Percentiles rank a stretch among this genome's conserved stretches.
These are phyloP conservation scores for Nigrograna mackinnonii DNA, from an alignment of 2,329 filamentous ascomycete genomes.

Conservation along the genomic window DNA sequence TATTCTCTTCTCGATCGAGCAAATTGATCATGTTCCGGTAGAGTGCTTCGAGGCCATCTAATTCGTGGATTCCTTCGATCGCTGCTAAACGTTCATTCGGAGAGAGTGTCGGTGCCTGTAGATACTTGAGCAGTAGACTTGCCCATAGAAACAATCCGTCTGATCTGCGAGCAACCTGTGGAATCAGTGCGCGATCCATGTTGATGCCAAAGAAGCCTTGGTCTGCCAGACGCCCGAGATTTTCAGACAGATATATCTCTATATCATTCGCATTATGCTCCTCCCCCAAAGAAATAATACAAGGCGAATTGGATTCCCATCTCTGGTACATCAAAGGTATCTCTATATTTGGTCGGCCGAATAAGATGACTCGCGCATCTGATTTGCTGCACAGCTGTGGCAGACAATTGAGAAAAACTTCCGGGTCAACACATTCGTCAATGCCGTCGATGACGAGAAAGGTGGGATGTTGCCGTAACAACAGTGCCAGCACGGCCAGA, in stretches of 20 bases:
- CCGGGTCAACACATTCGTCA: constrained; percentile 26
- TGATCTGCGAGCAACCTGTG: constrained; percentile 16
- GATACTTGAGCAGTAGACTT: constrained; percentile 21
- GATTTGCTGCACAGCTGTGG: constrained; percentile 25
- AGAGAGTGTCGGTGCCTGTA: constrained; percentile 25
- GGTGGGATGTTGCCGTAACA: constrained; percentile 33
- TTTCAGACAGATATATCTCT: constrained; percentile 16
- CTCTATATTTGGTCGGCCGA: constrained; percentile 26
- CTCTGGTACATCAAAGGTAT: constrained; percentile 31
- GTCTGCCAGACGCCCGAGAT: constrained; percentile 26
- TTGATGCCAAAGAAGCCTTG: constrained; percentile 33
- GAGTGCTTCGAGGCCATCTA: constrained; percentile 24
- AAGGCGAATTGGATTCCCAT: constrained; percentile 29
- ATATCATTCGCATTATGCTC: constrained; percentile 22
- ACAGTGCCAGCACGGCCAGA: constrained; percentile 22
- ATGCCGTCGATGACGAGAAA: constrained; percentile 34
- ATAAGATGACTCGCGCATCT: constrained; percentile 25
- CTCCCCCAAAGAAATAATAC: constrained; percentile 20
- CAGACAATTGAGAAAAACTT: constrained; percentile 20
- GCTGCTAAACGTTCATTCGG: constrained; percentile 24
- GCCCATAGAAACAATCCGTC: constrained; percentile 35
- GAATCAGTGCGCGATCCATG: constrained; percentile 25
- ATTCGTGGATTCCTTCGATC: constrained; percentile 17
- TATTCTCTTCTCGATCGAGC: constrained; percentile 16
- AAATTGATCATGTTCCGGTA: constrained; percentile 22